Base-by-base conservation (phyloP, 768 basidiomycete genomes). In the Paxillus involutus region DNA sequence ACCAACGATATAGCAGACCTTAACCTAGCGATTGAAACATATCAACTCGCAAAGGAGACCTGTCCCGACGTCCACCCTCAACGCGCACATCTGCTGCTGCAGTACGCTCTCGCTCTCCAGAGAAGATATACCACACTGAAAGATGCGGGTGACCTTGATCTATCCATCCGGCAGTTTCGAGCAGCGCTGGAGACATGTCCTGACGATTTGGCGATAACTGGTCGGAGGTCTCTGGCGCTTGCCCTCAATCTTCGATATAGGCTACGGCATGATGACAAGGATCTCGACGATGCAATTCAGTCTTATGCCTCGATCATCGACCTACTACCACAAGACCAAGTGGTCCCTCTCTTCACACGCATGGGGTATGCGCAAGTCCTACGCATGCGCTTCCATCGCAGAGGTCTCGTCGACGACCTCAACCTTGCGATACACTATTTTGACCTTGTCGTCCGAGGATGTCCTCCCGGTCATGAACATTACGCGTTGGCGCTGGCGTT, bases 61-160 rank as follows among this genome's bases (percentile, higher is more conserved):
- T 42, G 52, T 19, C 45, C 53, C 0, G n/a, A 32, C 4, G 29
- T 4, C 26, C 49, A 65, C 48, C 53, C 62, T n/a, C 56, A 63
- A 32, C 59, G 52, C 19, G 3, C 17, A 4, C 36, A 47, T 26
- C 8, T 58, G 3, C 35, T 68, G 13, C 49, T 56, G 42, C 56
- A 59, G 26, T 68, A 68, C n/a, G 65, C 50, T 33, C 56, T 40
- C 17, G 39, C 49, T 1, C 60, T 71, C 42, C 47, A 53, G 21
- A 46, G 13, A 13, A 56, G 53, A 41, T 64, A 59, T 49, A 55
- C 47, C 43, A 51, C 33, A 16, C 39, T 54, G 10, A 21, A 59
- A 5, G 47, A 61, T 16, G 49, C 56, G 26, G 51, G 14, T 5
- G 70, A 66, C 41, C 52, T 71, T 8, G 43, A 61, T 16, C 55